phyloP scores from a whole-genome alignment of 345 rosid species.

The Chamaenerion angustifolium region DNA sequence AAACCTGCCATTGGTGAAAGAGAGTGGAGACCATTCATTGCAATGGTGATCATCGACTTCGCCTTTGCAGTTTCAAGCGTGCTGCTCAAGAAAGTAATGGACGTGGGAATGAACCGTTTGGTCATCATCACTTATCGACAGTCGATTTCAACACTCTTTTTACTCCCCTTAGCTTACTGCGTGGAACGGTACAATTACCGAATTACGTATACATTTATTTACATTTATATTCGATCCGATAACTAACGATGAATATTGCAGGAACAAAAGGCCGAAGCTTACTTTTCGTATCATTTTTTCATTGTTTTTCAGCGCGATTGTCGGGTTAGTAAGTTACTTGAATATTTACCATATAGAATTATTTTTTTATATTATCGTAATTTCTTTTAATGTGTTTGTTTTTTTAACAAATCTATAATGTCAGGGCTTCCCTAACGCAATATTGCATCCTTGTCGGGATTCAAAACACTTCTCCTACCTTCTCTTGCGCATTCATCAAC shows the following conservation, averaged over 20 bases:
- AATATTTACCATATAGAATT: neutral
- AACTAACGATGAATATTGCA: constrained; percentile 9
- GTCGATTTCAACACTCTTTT: constrained; percentile 31
- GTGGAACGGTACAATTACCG: constrained; percentile 31
- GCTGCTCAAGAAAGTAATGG: constrained; percentile 47
- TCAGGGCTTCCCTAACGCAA: constrained; percentile 45
- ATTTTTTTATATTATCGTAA: neutral
- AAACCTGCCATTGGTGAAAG: too few relatives aligned
- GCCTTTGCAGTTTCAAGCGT: constrained; percentile 37
- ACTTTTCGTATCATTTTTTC: constrained; percentile 31
- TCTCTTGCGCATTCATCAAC: constrained; percentile 49
- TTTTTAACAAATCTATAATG: too few relatives aligned
- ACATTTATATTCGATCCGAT: neutral
- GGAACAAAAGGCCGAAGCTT: constrained; percentile 45
- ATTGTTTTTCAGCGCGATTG: constrained; percentile 43
- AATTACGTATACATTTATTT: neutral
- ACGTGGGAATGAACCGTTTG: constrained; percentile 33
- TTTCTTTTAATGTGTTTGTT: too few relatives aligned
- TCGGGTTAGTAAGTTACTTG: constrained; percentile 28
- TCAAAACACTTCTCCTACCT: constrained; percentile 51
- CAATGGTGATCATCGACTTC: constrained; percentile 35
- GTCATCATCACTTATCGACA: constrained; percentile 55
- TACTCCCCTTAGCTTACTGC: constrained; percentile 46
- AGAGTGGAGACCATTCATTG: constrained; percentile 29
- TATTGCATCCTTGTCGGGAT: constrained; percentile 49